Conservation (phyloP, 2,329 filamentous ascomycete species). For the Phyllosticta ampelicida region DNA sequence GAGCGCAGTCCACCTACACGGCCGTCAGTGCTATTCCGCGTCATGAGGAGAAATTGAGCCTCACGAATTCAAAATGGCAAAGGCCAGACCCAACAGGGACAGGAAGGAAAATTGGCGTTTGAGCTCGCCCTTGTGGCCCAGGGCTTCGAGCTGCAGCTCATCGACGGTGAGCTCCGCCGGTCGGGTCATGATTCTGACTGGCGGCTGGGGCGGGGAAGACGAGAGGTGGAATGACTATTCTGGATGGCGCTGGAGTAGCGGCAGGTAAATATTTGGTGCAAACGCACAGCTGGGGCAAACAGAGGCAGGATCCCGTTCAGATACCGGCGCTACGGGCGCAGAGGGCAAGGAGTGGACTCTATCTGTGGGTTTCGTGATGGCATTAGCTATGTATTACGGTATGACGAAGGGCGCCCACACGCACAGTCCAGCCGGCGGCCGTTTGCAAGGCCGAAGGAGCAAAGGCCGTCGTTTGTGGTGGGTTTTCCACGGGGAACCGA, state of each 20-base stretch:
- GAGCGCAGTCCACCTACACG: constrained; percentile 45
- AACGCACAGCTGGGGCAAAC: neutral
- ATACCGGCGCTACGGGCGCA: constrained; percentile 8
- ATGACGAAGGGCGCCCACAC: neutral
- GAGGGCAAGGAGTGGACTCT: neutral
- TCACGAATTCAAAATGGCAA: constrained; percentile 54
- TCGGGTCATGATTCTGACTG: constrained; percentile 1
- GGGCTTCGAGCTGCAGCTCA: constrained; percentile 24
- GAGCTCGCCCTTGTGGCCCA: constrained; percentile 49
- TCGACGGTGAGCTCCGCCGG: constrained; percentile 15
- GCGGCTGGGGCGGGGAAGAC: neutral
- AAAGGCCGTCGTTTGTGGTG: neutral
- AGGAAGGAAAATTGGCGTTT: constrained; percentile 48
- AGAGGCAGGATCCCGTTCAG: neutral
- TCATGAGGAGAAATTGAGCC: constrained; percentile 21
- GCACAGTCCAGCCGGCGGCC: neutral
- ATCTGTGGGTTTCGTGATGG: constrained; percentile 7
- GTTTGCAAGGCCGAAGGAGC: neutral
- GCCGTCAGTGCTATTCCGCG: no score
- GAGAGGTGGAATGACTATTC: neutral
- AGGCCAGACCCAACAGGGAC: constrained; percentile 51
- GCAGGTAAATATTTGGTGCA: constrained; percentile 7
- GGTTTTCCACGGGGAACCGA: neutral
- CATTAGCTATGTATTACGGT: constrained; percentile 4
- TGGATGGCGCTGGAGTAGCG: neutral